A percentile compares a stretch with the other conserved stretches of the same genome.
These are phyloP conservation scores for Ogataea pilisensis DNA, from an alignment of 805 yeast species.

Conservation along the genomic window DNA sequence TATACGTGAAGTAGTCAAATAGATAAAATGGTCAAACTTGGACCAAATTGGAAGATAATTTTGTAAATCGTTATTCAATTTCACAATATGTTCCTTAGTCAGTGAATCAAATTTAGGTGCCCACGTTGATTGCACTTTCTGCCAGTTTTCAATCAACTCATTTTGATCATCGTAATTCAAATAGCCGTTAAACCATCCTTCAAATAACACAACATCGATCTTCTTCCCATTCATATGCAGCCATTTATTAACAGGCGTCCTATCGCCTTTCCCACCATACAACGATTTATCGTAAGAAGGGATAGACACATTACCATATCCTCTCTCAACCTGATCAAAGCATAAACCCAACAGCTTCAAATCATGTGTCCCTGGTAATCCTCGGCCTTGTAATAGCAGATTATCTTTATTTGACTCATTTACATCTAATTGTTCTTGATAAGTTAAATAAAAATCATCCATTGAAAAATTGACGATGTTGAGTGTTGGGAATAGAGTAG, in stretches of 20 bases:
- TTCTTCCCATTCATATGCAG: constrained; percentile 25
- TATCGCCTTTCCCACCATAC: constrained; percentile 74
- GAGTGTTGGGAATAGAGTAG: constrained; percentile 32
- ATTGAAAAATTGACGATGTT: constrained; percentile 56
- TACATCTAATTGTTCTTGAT: constrained; percentile 51
- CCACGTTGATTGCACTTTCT: constrained; percentile 12
- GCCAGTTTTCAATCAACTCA: constrained; percentile 29
- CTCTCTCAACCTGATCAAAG: constrained; percentile 30
- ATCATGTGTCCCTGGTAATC: constrained; percentile 95
- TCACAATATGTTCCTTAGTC: constrained; percentile 20
- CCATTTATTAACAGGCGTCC: constrained; percentile 44
- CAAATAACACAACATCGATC: constrained; percentile 69
- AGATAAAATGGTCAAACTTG: constrained; percentile 50
- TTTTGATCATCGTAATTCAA: constrained; percentile 34
- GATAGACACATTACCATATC: constrained; percentile 31
- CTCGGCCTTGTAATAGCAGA: constrained; percentile 64
- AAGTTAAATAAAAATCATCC: constrained; percentile 82
- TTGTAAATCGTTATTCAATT: constrained; percentile 50
- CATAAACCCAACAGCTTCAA: constrained; percentile 38
- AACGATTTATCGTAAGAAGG: constrained; percentile 81
- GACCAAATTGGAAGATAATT: constrained; percentile 54
- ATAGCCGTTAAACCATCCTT: constrained; percentile 95
- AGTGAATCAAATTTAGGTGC: constrained; percentile 18
- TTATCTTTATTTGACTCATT: constrained; percentile 34
- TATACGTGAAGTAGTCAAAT: too few relatives aligned